These are phyloP conservation scores for Elasticomyces elasticus DNA, from an alignment of 495 filamentous ascomycete species.

Conservation along the genomic window DNA sequence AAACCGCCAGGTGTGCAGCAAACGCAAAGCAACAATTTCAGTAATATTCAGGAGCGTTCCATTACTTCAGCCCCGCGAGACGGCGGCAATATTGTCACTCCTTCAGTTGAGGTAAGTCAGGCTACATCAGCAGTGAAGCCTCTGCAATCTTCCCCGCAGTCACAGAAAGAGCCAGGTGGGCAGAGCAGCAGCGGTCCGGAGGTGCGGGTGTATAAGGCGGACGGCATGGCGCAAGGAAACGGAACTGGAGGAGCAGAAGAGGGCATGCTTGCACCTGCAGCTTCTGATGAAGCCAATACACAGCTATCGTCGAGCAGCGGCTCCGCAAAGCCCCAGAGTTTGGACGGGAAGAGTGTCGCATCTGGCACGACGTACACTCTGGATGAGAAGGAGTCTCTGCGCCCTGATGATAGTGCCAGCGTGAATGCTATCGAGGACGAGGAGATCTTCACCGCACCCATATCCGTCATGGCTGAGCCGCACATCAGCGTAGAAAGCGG, in stretches of 20 bases:
- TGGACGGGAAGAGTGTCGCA: conserved; percentile 84
- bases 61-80: conserved; percentile 12
- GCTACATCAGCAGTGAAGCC: not conserved
- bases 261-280: conserved; percentile 17
- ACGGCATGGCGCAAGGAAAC: not conserved
- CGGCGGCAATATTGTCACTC: not conserved
- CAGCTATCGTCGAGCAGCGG: conserved; percentile 53
- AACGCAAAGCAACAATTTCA: not conserved
- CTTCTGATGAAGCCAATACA: conserved; percentile 37
- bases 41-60: not conserved
- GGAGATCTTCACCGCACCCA: conserved; percentile 61
- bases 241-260: not conserved
- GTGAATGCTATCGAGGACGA: conserved; percentile 85
- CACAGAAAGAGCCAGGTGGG: conserved; percentile 4
- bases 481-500: conserved; percentile 72
- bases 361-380: conserved; percentile 85
- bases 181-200: not conserved
- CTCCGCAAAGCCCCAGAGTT: conserved; percentile 74
- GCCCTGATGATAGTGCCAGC: conserved; percentile 89
- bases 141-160: not conserved
- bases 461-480: conserved; percentile 62
- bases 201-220: conserved; percentile 7
- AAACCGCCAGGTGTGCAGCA: conserved; percentile 5
- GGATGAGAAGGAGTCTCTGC: conserved; percentile 89
- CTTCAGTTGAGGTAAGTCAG: not conserved